These are phyloP conservation scores for Trichoderma erinaceum DNA, from an alignment of 495 filamentous ascomycete genomes.

Conservation along the genomic window DNA sequence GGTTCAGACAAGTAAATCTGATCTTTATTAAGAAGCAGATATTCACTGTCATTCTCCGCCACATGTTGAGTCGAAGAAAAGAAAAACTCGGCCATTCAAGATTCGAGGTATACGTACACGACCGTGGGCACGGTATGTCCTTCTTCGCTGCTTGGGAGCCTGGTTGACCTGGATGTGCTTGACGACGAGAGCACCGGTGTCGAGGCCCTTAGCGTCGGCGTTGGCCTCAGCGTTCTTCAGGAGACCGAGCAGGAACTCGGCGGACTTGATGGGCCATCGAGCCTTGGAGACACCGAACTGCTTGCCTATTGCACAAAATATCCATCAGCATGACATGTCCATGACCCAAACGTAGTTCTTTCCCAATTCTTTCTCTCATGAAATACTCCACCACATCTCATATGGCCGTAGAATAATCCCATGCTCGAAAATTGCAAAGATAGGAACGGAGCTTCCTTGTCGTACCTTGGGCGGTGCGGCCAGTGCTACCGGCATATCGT, in stretches of 20 bases:
- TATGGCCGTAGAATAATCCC: not conserved
- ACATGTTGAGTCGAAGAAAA: not conserved
- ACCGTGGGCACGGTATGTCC: slow-evolving; percentile 99
- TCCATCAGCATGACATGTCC: slow-evolving; percentile 6
- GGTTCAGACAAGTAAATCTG: too few species aligned
- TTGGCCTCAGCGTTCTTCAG: slow-evolving; percentile 99
- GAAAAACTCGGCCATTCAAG: not conserved
- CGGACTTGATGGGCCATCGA: slow-evolving; percentile 98
- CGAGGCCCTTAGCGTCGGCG: slow-evolving; percentile 97
- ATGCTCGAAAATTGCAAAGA: too few species aligned
- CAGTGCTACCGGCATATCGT: slow-evolving; percentile 88
- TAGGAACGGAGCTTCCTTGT: slow-evolving; percentile 34
- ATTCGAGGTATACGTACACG: slow-evolving; percentile 63
- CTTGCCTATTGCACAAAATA: slow-evolving; percentile 63
- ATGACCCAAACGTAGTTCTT: not conserved
- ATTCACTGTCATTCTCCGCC: too few species aligned
- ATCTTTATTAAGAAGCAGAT: not conserved
- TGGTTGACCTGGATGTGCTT: slow-evolving; percentile 99
- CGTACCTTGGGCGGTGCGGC: slow-evolving; percentile 89
- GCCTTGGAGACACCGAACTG: slow-evolving; percentile 94
- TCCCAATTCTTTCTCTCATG: not conserved
- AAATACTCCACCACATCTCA: slow-evolving; percentile 14
- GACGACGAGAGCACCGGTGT: slow-evolving; percentile 91
- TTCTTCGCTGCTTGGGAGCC: slow-evolving; percentile 93
- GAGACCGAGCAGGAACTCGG: slow-evolving; percentile 92